These are phyloP conservation scores for Fusarium sp. DNA, from an alignment of 2,329 filamentous ascomycete genomes.

Conservation along the genomic window DNA sequence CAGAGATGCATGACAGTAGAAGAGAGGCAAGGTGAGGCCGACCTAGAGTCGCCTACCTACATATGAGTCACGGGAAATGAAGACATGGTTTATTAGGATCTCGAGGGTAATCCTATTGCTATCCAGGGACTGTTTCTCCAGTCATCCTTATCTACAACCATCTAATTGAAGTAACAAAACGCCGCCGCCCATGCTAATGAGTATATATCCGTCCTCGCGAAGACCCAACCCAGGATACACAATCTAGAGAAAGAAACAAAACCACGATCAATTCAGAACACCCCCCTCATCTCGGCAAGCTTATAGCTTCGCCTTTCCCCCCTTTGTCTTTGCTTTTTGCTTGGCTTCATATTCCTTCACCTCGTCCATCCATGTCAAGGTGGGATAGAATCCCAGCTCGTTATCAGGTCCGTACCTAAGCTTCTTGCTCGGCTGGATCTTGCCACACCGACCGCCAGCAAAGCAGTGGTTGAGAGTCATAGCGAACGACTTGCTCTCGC, in stretches of 20 bases:
- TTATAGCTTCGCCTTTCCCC: not conserved
- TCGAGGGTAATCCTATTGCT: not conserved
- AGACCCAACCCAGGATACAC: not conserved
- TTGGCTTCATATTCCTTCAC: not conserved
- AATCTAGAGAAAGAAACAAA: not conserved
- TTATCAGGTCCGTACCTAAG: not conserved
- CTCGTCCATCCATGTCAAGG: not conserved
- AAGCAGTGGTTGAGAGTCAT: conserved; percentile 49
- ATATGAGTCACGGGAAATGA: conserved; percentile 28
- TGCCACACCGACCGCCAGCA: conserved; percentile 26
- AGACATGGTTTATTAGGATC: not conserved
- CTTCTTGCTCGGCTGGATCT: not conserved
- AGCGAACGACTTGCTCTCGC: conserved; percentile 40
- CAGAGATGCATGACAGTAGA: not conserved
- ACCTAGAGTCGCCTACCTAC: not conserved
- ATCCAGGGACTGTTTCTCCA: not conserved
- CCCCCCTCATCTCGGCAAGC: not conserved
- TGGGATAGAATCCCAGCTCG: not conserved
- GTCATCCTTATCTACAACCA: not conserved
- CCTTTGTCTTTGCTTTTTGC: not conserved
- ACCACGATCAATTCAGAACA: not conserved
- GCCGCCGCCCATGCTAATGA: not conserved
- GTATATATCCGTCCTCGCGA: not conserved
- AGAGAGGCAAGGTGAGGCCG: not conserved
- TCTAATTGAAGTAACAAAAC: not conserved